These are phyloP conservation scores for Crithidia fasciculata DNA, from an alignment of 208 protist genomes.

Conservation along the genomic window DNA sequence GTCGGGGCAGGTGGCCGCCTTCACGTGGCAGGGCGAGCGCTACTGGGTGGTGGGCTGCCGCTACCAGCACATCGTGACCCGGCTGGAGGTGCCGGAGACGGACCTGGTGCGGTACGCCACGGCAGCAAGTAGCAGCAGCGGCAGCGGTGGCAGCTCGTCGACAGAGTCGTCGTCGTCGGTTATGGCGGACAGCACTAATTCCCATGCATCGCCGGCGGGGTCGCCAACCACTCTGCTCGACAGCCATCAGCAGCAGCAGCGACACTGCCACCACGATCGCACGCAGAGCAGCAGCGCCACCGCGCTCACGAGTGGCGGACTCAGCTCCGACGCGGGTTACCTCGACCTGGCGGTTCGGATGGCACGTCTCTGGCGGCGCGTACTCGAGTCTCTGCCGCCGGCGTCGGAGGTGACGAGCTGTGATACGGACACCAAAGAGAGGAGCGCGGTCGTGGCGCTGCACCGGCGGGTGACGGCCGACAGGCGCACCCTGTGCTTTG, in stretches of 20 bases:
- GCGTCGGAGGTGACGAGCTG: not conserved
- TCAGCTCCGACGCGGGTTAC: constrained; percentile 18
- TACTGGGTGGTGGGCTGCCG: constrained; percentile 80
- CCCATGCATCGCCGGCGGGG: not conserved
- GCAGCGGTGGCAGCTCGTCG: constrained; percentile 1
- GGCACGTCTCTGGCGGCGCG: constrained; percentile 50
- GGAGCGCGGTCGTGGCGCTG: constrained; percentile 17
- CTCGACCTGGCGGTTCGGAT: constrained; percentile 50
- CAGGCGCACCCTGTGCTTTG: constrained; percentile 67
- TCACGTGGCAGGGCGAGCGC: constrained; percentile 40
- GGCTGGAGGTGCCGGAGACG: constrained; percentile 66
- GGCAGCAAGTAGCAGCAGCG: not conserved
- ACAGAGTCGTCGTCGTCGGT: not conserved
- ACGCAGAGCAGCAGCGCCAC: constrained; percentile 18
- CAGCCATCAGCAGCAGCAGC: not conserved
- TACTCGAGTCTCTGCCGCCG: constrained; percentile 26
- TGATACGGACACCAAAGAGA: no score
- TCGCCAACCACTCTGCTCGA: not conserved
- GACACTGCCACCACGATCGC: not conserved
- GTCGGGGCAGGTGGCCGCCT: constrained; percentile 62
- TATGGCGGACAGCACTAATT: not conserved
- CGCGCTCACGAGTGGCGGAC: not conserved
- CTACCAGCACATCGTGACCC: constrained; percentile 64
- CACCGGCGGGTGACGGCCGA: constrained; percentile 42
- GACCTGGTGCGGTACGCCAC: constrained; percentile 56